phyloP scores from a whole-genome alignment of 495 filamentous ascomycete species.

The Talaromyces ruber region DNA sequence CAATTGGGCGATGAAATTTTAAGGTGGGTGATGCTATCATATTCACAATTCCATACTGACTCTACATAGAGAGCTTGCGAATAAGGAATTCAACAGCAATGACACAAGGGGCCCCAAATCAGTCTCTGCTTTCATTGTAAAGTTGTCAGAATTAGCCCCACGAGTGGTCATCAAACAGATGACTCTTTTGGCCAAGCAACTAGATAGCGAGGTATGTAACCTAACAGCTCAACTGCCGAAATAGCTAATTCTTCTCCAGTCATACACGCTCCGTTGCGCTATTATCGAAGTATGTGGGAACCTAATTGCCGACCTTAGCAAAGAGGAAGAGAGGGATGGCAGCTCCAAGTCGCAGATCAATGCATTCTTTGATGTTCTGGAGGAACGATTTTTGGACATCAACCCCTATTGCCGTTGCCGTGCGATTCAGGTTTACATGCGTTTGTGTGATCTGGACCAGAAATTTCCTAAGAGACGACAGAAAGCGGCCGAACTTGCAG shows the following conservation, averaged over 20 bases:
- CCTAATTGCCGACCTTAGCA: constrained; percentile 81
- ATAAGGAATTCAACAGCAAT: constrained; percentile 96
- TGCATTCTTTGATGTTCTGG: constrained; percentile 91
- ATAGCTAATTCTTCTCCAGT: constrained; percentile 34
- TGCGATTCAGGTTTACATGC: constrained; percentile 87
- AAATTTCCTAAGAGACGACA: constrained; percentile 93
- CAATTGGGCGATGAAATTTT: constrained; percentile 92
- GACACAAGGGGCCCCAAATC: constrained; percentile 94
- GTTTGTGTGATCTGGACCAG: constrained; percentile 82
- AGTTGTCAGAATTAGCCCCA: constrained; percentile 91
- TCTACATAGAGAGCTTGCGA: constrained; percentile 67
- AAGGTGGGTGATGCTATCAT: constrained; percentile 26
- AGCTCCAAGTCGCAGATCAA: constrained; percentile 91
- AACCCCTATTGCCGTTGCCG: constrained; percentile 95
- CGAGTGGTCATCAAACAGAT: constrained; percentile 95
- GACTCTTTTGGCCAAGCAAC: constrained; percentile 81
- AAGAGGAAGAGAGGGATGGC: constrained; percentile 80
- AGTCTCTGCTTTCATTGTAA: constrained; percentile 90
- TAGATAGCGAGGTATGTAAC: constrained; percentile 76
- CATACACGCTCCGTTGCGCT: constrained; percentile 86
- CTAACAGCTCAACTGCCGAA: constrained; percentile 11
- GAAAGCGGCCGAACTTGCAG: constrained; percentile 73
- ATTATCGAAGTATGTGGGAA: constrained; percentile 99
- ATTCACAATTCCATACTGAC: constrained; percentile 4
- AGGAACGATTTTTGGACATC: constrained; percentile 91